These are phyloP conservation scores for Austroboletus niveus DNA, from an alignment of 1,284 basidiomycete genomes.

Conservation along the genomic window DNA sequence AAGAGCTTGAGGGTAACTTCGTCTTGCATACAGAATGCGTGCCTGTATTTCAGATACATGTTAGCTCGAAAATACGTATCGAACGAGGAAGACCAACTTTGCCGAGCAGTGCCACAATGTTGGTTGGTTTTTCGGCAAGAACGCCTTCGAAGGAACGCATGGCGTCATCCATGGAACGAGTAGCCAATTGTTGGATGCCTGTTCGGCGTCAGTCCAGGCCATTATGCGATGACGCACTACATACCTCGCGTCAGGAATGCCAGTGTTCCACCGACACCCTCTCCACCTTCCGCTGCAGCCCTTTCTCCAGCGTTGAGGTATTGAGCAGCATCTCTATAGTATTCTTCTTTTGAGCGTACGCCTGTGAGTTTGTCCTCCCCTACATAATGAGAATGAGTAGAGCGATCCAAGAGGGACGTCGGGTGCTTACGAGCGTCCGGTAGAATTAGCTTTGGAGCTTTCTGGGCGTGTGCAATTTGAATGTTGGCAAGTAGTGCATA, in stretches of 20 bases:
- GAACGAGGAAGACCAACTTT: conserved; percentile 46
- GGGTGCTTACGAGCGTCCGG: conserved; percentile 63
- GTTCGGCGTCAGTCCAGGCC: conserved; percentile 9
- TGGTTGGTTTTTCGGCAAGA: conserved; percentile 76
- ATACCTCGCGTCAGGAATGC: conserved; percentile 69
- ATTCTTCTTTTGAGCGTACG: conserved; percentile 67
- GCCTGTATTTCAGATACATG: conserved; percentile 46
- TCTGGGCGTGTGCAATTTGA: conserved; percentile 72
- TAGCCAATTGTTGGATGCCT: conserved; percentile 84
- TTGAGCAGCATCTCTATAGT: conserved; percentile 66
- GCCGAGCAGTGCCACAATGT: conserved; percentile 77
- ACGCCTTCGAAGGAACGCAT: conserved; percentile 80
- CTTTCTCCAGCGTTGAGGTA: conserved; percentile 67
- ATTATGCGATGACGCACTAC: background rate
- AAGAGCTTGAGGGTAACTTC: conserved; percentile 76
- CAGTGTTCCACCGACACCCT: conserved; percentile 49
- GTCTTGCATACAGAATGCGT: conserved; percentile 76
- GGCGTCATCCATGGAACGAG: conserved; percentile 76
- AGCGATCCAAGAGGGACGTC: background rate
- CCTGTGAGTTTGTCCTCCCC: conserved; percentile 66
- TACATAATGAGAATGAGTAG: conserved; percentile 32
- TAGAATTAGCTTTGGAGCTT: conserved; percentile 78
- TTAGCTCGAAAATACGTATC: background rate
- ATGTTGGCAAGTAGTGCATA: conserved; percentile 83
- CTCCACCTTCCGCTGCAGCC: conserved; percentile 50